Evolutionary conservation across 106 monocot species (phyloP).

Genomic region (Allium sativum): DNA sequence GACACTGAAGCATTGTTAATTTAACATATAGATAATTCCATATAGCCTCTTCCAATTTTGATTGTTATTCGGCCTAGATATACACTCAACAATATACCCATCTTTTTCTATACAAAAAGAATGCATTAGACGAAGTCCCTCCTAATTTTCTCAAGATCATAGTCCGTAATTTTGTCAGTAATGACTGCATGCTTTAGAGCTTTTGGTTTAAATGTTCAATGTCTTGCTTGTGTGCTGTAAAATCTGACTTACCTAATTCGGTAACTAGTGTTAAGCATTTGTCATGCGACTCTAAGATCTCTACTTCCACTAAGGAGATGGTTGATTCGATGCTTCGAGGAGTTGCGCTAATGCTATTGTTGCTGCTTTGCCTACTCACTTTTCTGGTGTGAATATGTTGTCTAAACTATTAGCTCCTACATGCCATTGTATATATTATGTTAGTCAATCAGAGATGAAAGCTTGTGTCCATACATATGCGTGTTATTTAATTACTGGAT

Average conservation of each 20-base stretch:
- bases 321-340: slow-evolving; percentile 41
- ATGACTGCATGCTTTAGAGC: slow-evolving; percentile 62
- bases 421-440: background rate
- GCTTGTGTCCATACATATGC: no score
- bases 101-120: slow-evolving; percentile 20
- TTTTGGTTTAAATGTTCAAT: slow-evolving; percentile 60
- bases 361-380: slow-evolving; percentile 56
- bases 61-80: slow-evolving; percentile 6
- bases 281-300: slow-evolving; percentile 53
- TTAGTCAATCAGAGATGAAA: no score
- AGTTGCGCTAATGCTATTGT: slow-evolving; percentile 38
- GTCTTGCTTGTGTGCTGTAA: slow-evolving; percentile 26
- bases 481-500: no score
- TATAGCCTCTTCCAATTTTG: no score
- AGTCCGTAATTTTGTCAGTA: slow-evolving; percentile 50
- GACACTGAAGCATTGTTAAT: no score
- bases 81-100: slow-evolving; percentile 17
- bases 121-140: slow-evolving; percentile 1
- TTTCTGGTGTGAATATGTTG: slow-evolving; percentile 59
- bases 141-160: slow-evolving; percentile 12
- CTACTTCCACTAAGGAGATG: slow-evolving; percentile 44
- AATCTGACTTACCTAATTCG: slow-evolving; percentile 29
- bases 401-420: slow-evolving; percentile 73
- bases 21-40: no score
- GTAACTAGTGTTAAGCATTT: slow-evolving; percentile 56